These are phyloP conservation scores for Pleurotus pulmonarius DNA, from an alignment of 768 basidiomycete genomes.

Conservation along the genomic window DNA sequence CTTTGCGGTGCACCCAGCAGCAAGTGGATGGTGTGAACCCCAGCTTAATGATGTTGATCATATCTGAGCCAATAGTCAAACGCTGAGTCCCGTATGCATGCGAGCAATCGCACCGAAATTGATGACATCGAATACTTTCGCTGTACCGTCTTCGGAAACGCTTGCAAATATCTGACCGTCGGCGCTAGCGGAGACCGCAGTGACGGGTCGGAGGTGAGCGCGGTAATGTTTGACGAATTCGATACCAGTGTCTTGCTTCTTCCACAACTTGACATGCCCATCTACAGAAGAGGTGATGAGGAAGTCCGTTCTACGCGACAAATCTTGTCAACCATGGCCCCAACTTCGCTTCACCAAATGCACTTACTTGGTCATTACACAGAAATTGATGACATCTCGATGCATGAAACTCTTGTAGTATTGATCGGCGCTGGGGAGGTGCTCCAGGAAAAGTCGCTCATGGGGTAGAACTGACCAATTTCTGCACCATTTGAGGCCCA, in stretches of 20 bases:
- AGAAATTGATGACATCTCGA: slow-evolving; percentile 85
- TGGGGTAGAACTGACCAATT: slow-evolving; percentile 76
- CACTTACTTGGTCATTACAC: slow-evolving; percentile 80
- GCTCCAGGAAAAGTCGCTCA: slow-evolving; percentile 88
- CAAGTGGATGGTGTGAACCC: slow-evolving; percentile 83
- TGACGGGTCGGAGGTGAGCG: slow-evolving; percentile 79
- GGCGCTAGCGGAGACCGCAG: slow-evolving; percentile 79
- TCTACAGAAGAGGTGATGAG: slow-evolving; percentile 92
- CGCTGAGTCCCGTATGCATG: neutral
- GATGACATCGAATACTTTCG: slow-evolving; percentile 95
- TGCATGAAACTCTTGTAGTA: slow-evolving; percentile 99
- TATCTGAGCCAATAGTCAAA: slow-evolving; percentile 51
- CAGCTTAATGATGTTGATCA: slow-evolving; percentile 97
- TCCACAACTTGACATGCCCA: slow-evolving; percentile 98
- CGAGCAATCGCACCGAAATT: slow-evolving; percentile 79
- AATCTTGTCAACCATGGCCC: neutral
- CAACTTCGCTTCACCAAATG: neutral
- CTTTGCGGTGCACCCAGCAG: slow-evolving; percentile 92
- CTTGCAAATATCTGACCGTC: slow-evolving; percentile 93
- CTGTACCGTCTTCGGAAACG: slow-evolving; percentile 85
- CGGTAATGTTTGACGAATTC: slow-evolving; percentile 99
- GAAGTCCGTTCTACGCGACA: slow-evolving; percentile 73
- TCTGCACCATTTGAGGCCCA: slow-evolving; percentile 30
- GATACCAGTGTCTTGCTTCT: slow-evolving; percentile 93
- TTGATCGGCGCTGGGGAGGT: slow-evolving; percentile 87